Evolutionary conservation across 768 basidiomycete species (phyloP), one percentile per base, ranked within the genome.

Genomic region (Boletus vinaceobasis): DNA sequence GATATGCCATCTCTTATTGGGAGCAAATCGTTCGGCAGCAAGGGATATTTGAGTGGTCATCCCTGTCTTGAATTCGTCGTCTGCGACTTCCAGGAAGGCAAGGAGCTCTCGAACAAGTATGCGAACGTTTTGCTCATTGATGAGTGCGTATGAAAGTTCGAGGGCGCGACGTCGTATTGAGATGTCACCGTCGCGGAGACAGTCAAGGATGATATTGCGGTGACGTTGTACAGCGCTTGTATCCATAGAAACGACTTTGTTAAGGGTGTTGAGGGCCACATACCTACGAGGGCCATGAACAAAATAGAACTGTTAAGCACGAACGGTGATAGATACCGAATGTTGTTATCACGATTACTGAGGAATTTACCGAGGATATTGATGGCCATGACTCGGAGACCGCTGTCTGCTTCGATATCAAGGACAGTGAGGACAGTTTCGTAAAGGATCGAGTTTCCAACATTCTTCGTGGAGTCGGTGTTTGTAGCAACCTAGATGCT

Each of bases 301-400:
- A n/a, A 52, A 23, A 31, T n/a, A 42, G 42, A 50, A 51, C 43
- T 32, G n/a, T 32, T 21, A 21, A 39, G 38, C 19, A 35, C 47
- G 37, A 21, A 29, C 19, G 32, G 44, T 49, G n/a, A 53, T 45
- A 70, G 79, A 45, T 67, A 96, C 95, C 96, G 86, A 62, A 99
- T 98, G 67, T 98, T 99, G 74, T 99, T 99, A 68, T 99, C 97
- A 33, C 92, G 81, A 73, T 99, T 99, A 68, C 91, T 88, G 68
- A 99, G 76, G 76, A 98, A 98, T 73, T 98, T 98, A 51, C 97
- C 97, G 33, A 99, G 81, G 53, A 98, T 98, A 69, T 99, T 99
- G 72, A 99, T 99, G 0, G 97, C 97, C 97, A 99, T 98, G 43
- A 98, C 95, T 2, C 97, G 87, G 21, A 99, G 75, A 19, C 94